A percentile compares a stretch with the other conserved stretches of the same genome.
phyloP scores from a whole-genome alignment of 2,329 filamentous ascomycete genomes.

The Scolecobasidium constrictum region DNA sequence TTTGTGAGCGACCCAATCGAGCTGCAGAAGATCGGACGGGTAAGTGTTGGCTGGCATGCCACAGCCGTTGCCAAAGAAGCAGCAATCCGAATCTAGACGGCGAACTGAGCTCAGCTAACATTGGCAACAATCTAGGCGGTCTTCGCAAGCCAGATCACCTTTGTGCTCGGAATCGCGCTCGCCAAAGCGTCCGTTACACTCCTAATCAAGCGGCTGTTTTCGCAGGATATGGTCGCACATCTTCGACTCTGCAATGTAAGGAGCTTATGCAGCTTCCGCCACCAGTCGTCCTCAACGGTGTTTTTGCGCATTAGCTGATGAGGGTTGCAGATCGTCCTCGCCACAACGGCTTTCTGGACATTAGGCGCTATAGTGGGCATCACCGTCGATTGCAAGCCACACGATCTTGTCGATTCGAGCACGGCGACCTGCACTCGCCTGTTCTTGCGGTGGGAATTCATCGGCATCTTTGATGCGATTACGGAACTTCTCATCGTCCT shows the following conservation, averaged over 20 bases:
- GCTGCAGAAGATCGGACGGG: constrained; percentile 7
- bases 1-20: neutral
- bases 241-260: constrained; percentile 17
- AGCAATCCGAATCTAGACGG: too few relatives aligned
- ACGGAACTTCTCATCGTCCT: constrained; percentile 10
- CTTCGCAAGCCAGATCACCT: constrained; percentile 12
- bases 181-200: constrained; percentile 19
- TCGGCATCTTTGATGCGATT: constrained; percentile 9
- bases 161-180: constrained; percentile 14
- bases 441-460: constrained; percentile 9
- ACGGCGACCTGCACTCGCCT: constrained; percentile 7
- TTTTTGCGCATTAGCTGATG: too few relatives aligned
- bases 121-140: constrained; percentile 10
- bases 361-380: constrained; percentile 14
- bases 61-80: too few relatives aligned
- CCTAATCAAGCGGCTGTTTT: constrained; percentile 20
- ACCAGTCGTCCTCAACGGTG: too few relatives aligned
- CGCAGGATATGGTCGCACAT: constrained; percentile 17
- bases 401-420: constrained; percentile 4
- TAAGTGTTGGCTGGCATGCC: neutral
- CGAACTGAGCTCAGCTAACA: too few relatives aligned
- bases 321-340: constrained; percentile 12
- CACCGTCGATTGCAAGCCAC: constrained; percentile 15
- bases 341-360: constrained; percentile 15
- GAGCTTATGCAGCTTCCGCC: neutral